Evolutionary conservation across 2,329 filamentous ascomycete genomes (phyloP).

Genomic region (Fonsecaea pedrosoi): DNA sequence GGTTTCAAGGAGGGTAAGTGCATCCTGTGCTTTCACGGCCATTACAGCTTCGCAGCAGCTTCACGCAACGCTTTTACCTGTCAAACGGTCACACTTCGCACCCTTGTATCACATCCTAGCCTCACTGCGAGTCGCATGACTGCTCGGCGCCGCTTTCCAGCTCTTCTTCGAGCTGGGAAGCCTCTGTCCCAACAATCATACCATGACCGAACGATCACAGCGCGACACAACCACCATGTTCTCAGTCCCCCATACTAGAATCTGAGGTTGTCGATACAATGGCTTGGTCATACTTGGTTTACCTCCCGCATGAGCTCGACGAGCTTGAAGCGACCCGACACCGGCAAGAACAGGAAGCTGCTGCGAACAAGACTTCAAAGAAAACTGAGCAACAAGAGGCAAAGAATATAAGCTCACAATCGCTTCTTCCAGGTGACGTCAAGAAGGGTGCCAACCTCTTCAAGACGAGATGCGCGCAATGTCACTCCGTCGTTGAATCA

Average conservation of each 20-base stretch:
- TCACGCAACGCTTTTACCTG: slow-evolving; percentile 19
- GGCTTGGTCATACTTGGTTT: slow-evolving; percentile 16
- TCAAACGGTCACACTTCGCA: background rate
- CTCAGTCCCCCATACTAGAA: background rate
- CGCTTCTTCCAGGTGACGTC: slow-evolving; percentile 70
- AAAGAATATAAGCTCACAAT: slow-evolving; percentile 32
- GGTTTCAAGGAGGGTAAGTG: slow-evolving; percentile 38
- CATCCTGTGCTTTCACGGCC: slow-evolving; percentile 5
- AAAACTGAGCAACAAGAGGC: slow-evolving; percentile 4
- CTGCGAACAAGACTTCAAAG: slow-evolving; percentile 19
- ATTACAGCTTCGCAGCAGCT: slow-evolving; percentile 37
- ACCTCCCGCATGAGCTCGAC: slow-evolving; percentile 25
- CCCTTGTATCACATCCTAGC: slow-evolving; percentile 5
- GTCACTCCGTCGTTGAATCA: slow-evolving; percentile 90
- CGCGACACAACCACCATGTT: background rate
- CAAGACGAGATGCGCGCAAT: slow-evolving; percentile 98
- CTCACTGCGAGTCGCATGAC: slow-evolving; percentile 10
- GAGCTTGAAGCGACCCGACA: slow-evolving; percentile 17
- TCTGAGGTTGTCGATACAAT: slow-evolving; percentile 5
- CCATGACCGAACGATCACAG: background rate
- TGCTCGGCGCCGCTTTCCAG: background rate
- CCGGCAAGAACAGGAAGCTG: slow-evolving; percentile 24
- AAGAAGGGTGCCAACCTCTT: slow-evolving; percentile 99
- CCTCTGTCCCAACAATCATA: background rate
- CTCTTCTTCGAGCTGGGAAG: background rate